Evolutionary conservation across 768 basidiomycete genomes (phyloP).

Genomic region (Udeniomyces megalosporus): DNA sequence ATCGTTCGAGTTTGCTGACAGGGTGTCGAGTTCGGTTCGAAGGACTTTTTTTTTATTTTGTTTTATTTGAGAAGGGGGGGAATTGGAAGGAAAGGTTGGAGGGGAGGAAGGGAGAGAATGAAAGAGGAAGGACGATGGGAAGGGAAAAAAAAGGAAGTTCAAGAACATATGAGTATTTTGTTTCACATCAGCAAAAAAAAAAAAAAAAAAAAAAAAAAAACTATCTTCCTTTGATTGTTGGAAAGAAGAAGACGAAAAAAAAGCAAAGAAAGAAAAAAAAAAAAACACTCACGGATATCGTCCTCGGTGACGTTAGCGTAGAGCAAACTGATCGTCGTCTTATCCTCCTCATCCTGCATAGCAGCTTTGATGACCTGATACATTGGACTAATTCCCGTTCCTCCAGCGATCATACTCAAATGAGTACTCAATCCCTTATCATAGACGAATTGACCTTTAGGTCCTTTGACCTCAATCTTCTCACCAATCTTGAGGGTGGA

Average conservation of each 20-base stretch:
- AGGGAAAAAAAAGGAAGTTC: background rate
- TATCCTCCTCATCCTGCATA: slow-evolving; percentile 73
- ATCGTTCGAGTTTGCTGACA: background rate
- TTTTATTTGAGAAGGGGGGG: background rate
- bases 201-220: background rate
- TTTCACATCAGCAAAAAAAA: background rate
- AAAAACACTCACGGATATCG: slow-evolving; percentile 49
- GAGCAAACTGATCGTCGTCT: slow-evolving; percentile 66
- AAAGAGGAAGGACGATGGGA: slow-evolving; percentile 34
- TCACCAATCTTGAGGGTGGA: slow-evolving; percentile 65
- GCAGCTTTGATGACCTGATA: slow-evolving; percentile 43
- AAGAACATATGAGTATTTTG: too few species aligned
- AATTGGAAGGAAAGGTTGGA: background rate
- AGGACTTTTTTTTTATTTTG: background rate
- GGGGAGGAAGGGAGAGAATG: background rate
- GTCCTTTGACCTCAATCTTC: slow-evolving; percentile 78
- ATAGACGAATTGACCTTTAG: slow-evolving; percentile 90
- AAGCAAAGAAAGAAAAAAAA: background rate
- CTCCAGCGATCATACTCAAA: slow-evolving; percentile 94
- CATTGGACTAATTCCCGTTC: slow-evolving; percentile 98
- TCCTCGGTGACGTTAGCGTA: slow-evolving; percentile 90
- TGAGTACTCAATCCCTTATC: slow-evolving; percentile 46
- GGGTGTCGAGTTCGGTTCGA: background rate
- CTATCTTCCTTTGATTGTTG: background rate
- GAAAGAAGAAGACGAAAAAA: background rate